Evolutionary conservation across 495 filamentous ascomycete species (phyloP).

Genomic region (Podospora pseudopauciseta): DNA sequence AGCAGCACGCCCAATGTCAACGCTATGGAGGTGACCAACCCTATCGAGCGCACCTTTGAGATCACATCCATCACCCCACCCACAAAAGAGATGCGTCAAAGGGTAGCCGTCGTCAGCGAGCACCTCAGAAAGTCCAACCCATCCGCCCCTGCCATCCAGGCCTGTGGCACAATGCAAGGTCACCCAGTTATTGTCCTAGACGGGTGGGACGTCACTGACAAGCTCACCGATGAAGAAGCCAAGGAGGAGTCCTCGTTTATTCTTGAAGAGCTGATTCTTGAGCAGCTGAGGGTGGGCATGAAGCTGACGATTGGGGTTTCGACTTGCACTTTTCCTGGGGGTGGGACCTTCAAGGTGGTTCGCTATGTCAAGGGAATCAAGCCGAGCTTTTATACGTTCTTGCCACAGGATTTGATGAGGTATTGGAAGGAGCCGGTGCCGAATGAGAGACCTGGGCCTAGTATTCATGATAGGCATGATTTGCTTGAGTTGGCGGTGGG

Average conservation of each 20-base stretch:
- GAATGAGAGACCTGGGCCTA: conserved; percentile 36
- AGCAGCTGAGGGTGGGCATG: conserved; percentile 65
- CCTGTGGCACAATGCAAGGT: conserved; percentile 39
- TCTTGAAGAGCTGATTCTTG: conserved; percentile 50
- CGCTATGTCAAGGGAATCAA: conserved; percentile 57
- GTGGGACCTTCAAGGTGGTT: conserved; percentile 51
- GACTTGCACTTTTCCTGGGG: conserved; percentile 58
- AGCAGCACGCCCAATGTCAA: neutral
- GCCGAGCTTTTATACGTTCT: conserved; percentile 56
- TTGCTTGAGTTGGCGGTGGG: conserved; percentile 12
- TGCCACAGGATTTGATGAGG: conserved; percentile 71
- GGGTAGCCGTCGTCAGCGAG: conserved; percentile 22
- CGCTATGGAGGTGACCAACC: neutral
- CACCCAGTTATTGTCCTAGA: conserved; percentile 35
- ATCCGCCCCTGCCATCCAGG: conserved; percentile 23
- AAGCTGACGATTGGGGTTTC: conserved; percentile 56
- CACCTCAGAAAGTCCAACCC: conserved; percentile 17
- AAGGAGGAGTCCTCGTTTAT: conserved; percentile 17
- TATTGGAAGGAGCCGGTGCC: conserved; percentile 56
- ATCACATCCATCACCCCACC: conserved; percentile 31
- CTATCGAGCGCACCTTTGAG: conserved; percentile 34
- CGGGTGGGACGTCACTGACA: conserved; percentile 36
- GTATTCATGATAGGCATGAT: conserved; percentile 30
- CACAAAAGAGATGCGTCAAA: conserved; percentile 16
- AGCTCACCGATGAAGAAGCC: conserved; percentile 14